These are phyloP conservation scores for Ceratocystis harringtonii DNA, from an alignment of 2,329 filamentous ascomycete genomes.

Conservation along the genomic window DNA sequence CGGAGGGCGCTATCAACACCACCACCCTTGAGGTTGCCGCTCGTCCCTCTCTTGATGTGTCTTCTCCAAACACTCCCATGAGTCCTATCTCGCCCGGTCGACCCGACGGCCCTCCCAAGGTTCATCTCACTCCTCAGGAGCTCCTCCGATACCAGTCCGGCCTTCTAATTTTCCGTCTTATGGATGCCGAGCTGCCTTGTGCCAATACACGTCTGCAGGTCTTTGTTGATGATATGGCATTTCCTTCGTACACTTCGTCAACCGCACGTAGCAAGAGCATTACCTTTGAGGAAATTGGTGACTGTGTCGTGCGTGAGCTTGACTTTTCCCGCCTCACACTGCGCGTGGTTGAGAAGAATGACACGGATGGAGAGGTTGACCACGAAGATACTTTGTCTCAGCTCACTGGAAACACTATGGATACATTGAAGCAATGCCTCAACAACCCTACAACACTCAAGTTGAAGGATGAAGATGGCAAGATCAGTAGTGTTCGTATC, in stretches of 20 bases:
- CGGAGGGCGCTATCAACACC: conserved; percentile 20
- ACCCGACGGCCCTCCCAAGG: conserved; percentile 48
- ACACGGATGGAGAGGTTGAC: conserved; percentile 54
- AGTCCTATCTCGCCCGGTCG: conserved; percentile 25
- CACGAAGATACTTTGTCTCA: conserved; percentile 67
- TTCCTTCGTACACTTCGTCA: conserved; percentile 72
- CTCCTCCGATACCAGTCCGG: conserved; percentile 78
- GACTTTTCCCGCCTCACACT: conserved; percentile 90
- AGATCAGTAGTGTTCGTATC: conserved; percentile 66
- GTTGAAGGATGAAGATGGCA: conserved; percentile 64
- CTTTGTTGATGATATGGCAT: conserved; percentile 86
- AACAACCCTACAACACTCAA: conserved; percentile 79
- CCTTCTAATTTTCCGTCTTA: conserved; percentile 82
- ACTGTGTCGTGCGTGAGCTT: conserved; percentile 92
- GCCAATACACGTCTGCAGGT: conserved; percentile 69
- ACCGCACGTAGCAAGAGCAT: conserved; percentile 53
- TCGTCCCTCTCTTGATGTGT: conserved; percentile 13
- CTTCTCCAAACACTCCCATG: conserved; percentile 25
- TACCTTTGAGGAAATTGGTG: conserved; percentile 82
- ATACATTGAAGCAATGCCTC: conserved; percentile 75
- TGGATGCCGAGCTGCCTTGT: conserved; percentile 73
- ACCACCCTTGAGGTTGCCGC: conserved; percentile 16
- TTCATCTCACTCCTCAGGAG: conserved; percentile 65
- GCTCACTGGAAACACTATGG: conserved; percentile 68
- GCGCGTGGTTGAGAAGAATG: conserved; percentile 65